Evolutionary conservation across 179 eudicot species (phyloP), one percentile per base, ranked within the genome.

Genomic region (Silene noctiflora): DNA sequence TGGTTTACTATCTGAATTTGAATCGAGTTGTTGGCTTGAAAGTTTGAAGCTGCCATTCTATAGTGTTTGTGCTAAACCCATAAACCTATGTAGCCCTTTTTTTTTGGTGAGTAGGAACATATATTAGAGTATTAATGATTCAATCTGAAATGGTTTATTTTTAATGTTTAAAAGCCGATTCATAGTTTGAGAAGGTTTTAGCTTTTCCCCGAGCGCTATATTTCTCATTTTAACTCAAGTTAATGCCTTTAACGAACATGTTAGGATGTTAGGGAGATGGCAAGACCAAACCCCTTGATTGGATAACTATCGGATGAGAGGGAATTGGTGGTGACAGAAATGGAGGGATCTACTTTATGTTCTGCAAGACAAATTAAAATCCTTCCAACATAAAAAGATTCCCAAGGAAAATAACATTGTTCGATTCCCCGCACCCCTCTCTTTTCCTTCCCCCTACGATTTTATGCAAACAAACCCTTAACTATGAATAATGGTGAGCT

Each of bases 41-140:
- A 48, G 71, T 35, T 67, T 67, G 71, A n/a, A 22, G 71, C 16
- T 35, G 71, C 20, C 44, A n/a, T 61, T 21, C 27, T 67, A 33
- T 33, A n/a, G 71, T 21, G n/a, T 35, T n/a, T 25, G 53, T 33
- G 53, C 9, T 35, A 65, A 20, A 33, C 20, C 71, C 71, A 19
- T 17, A 33, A 33, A 21, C 33, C 0, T n/a, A n/a, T n/a, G n/a
- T n/a, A n/a, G n/a, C n/a, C n/a, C n/a, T n/a, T n/a, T n/a, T n/a
- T n/a, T n/a, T n/a, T n/a, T n/a, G n/a, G n/a, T n/a, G n/a, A n/a
- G n/a, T n/a, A n/a, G n/a, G n/a, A n/a, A n/a, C n/a, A n/a, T n/a
- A n/a, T n/a, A n/a, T n/a, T n/a, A n/a, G n/a, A n/a, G n/a, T n/a
- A n/a, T 66, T 31, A n/a, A 39, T 51, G 42, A 6, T 21, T 11